These are phyloP conservation scores for Mycena maculata DNA, from an alignment of 768 basidiomycete genomes.

Conservation along the genomic window DNA sequence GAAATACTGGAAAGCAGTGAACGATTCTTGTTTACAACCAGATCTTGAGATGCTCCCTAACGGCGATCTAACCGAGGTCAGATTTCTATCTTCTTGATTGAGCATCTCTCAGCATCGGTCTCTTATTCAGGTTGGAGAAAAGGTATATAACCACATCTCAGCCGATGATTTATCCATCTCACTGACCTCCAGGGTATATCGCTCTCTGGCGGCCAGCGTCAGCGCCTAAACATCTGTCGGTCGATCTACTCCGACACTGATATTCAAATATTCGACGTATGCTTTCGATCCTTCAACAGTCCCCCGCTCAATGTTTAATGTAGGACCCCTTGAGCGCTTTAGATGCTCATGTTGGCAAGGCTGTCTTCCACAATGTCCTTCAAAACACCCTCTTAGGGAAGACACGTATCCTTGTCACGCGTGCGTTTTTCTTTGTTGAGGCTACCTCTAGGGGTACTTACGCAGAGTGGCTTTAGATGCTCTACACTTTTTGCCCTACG, in stretches of 20 bases:
- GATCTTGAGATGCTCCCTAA: constrained; percentile 82
- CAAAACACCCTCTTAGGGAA: constrained; percentile 70
- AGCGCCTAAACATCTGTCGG: constrained; percentile 87
- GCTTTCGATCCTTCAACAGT: constrained; percentile 21
- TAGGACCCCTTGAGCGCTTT: constrained; percentile 90
- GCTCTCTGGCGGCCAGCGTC: constrained; percentile 83
- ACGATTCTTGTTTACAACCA: constrained; percentile 81
- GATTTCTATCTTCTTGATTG: background rate
- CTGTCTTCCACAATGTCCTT: constrained; percentile 87
- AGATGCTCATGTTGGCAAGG: constrained; percentile 92
- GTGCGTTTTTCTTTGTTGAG: constrained; percentile 40
- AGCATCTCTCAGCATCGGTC: background rate
- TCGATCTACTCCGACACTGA: constrained; percentile 89
- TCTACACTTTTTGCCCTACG: constrained; percentile 87
- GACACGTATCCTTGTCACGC: constrained; percentile 91
- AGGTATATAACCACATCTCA: constrained; percentile 42
- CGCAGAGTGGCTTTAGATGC: too few relatives aligned
- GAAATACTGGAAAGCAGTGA: constrained; percentile 84
- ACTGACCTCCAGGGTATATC: constrained; percentile 73
- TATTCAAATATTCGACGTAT: constrained; percentile 85
- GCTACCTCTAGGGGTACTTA: background rate
- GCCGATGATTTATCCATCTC: background rate
- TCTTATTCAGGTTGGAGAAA: constrained; percentile 70
- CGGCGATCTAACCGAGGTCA: constrained; percentile 82
- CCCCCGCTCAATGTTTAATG: background rate